Percentiles rank a stretch among this genome's conserved stretches.
phyloP scores from a whole-genome alignment of 768 basidiomycete species.

The Pholiota conissans region DNA sequence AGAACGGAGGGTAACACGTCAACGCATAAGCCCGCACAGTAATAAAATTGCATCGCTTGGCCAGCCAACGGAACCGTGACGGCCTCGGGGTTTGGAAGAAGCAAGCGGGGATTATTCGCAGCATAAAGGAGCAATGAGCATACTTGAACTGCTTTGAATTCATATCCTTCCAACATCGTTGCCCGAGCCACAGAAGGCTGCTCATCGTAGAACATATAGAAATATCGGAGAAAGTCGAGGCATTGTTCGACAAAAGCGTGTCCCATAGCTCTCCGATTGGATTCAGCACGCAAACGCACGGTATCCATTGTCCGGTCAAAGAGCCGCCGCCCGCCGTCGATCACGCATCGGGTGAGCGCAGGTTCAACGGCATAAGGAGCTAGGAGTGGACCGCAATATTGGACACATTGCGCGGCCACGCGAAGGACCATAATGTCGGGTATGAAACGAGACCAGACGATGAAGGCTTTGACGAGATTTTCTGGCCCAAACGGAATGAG shows the following conservation, averaged over 20 bases:
- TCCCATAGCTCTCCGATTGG: conserved; percentile 2
- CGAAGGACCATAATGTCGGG: background rate
- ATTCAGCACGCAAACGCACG: background rate
- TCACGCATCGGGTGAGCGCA: background rate
- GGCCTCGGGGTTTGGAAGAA: background rate
- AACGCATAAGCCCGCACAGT: background rate
- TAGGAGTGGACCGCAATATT: conserved; percentile 4
- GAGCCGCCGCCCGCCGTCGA: conserved; percentile 1
- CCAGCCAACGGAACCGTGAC: background rate
- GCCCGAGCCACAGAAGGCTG: background rate
- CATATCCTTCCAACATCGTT: background rate
- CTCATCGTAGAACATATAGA: background rate
- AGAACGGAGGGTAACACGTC: background rate
- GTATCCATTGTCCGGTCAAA: background rate
- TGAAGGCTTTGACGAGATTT: conserved; percentile 1
- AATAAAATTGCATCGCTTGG: background rate
- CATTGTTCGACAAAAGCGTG: background rate
- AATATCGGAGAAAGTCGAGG: background rate
- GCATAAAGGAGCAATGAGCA: background rate
- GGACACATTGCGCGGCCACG: conserved; percentile 2
- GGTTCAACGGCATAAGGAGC: background rate
- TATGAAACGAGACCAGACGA: conserved; percentile 4
- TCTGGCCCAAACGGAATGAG: conserved; percentile 8
- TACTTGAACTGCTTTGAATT: conserved; percentile 4
- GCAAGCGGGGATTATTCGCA: background rate